Evolutionary conservation across 73 alveolate genomes (phyloP).

Genomic region (Paramecium octaurelia): DNA sequence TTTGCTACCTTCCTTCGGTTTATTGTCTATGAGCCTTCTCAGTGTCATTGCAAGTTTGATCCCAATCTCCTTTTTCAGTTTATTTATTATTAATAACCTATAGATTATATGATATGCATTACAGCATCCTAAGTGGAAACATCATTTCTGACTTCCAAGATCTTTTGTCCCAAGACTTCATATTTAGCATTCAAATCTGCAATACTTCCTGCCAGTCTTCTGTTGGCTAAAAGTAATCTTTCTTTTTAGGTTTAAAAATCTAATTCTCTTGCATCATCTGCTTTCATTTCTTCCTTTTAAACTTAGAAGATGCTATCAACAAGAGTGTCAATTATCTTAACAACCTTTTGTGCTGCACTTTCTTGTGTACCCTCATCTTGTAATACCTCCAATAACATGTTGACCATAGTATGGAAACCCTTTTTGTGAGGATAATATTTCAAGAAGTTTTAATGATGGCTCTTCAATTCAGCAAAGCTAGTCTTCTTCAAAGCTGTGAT

Average conservation of each 20-base stretch:
- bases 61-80: conserved; percentile 38
- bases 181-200: not conserved
- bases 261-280: conserved; percentile 44
- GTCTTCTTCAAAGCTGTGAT: not conserved
- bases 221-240: conserved; percentile 27
- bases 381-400: not conserved
- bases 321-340: conserved; percentile 1
- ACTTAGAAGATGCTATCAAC: conserved; percentile 46
- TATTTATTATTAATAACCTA: not conserved
- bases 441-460: not conserved
- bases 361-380: conserved; percentile 22
- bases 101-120: not conserved
- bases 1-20: not conserved
- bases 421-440: conserved; percentile 37
- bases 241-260: conserved; percentile 26
- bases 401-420: conserved; percentile 32
- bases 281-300: conserved; percentile 39
- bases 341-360: not conserved
- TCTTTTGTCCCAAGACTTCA: not conserved
- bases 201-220: conserved; percentile 34
- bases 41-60: conserved; percentile 27
- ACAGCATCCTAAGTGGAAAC: not conserved
- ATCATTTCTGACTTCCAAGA: conserved; percentile 12
- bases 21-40: not conserved
- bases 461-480: conserved; percentile 35